Evolutionary conservation across 768 basidiomycete genomes (phyloP), one percentile per base, ranked within the genome.

Genomic region (Lentinula sp.): DNA sequence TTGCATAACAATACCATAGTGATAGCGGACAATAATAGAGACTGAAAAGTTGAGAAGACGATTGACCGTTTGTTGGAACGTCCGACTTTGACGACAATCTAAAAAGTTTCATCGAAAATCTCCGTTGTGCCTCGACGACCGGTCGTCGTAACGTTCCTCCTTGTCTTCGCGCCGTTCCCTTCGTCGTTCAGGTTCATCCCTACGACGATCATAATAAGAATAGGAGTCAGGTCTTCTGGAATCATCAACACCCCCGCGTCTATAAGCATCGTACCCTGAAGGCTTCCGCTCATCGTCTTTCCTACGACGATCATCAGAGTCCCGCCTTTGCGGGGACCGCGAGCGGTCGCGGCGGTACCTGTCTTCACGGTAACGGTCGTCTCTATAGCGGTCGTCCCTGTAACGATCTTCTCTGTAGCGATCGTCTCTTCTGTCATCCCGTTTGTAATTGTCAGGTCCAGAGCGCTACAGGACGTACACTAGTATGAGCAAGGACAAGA

Each of bases 251-350:
- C 84, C 85, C 70, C 88, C 89, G 76, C 91, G 87, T 74, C 91
- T 86, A 75, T 85, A 81, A 84, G 91, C 88, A 85, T 92, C 91
- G 86, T 91, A 90, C 86, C 89, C 90, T 86, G 88, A 87, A 85
- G 88, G 84, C 82, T 88, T 87, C 83, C 81, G 85, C 77, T 91
- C 89, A 80, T 91, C 89, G 76, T 78, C 78, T 69, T 91, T 88
- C 82, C 90, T 88, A 72, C 87, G 88, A 80, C 89, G 86, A 75
- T 88, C 89, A 68, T 90, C 90, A 62, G 82, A 74, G 64, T 85
- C 86, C 62, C 86, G 84, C 66, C 91, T 88, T 70, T 82, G 79
- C 69, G 91, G 90, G 57, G 93, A 94, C 71, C 83, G 84, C 64
- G 93, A 95, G 64, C 93, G 85, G 66, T 92, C 92, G 55, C 93